phyloP scores from a whole-genome alignment of 108 stramenopile species.

The Cyclostephanos invisitatus region DNA sequence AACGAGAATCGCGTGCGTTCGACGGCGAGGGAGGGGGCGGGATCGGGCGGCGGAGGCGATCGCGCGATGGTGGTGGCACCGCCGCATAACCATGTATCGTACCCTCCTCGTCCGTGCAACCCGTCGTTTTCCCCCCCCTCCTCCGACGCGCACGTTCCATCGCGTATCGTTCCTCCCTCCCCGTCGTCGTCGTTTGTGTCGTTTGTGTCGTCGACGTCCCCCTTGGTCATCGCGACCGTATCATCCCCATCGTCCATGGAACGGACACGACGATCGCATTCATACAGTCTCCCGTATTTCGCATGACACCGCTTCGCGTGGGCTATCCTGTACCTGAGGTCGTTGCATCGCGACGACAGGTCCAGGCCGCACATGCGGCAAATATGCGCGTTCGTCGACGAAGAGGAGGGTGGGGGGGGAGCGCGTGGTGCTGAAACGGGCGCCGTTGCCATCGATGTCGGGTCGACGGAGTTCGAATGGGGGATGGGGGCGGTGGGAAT shows the following conservation, averaged over 20 bases:
- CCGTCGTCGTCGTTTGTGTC: background rate
- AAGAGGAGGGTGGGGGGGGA: too few relatives aligned
- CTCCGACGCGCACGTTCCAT: too few relatives aligned
- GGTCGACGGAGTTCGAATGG: too few relatives aligned
- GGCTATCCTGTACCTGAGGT: slow-evolving; percentile 60
- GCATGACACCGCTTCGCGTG: slow-evolving; percentile 85
- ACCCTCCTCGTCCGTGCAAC: too few relatives aligned
- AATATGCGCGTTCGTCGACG: slow-evolving; percentile 15
- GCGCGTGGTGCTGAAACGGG: too few relatives aligned
- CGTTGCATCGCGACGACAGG: slow-evolving; percentile 45
- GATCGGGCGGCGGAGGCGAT: too few relatives aligned
- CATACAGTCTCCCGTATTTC: slow-evolving; percentile 49
- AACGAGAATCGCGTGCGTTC: slow-evolving; percentile 24
- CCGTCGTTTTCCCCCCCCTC: too few relatives aligned
- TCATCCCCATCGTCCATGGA: background rate
- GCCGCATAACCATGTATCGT: too few relatives aligned
- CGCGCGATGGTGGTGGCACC: too few relatives aligned
- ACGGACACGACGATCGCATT: background rate
- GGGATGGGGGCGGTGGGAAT: too few relatives aligned
- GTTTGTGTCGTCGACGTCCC: too few relatives aligned
- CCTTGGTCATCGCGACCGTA: background rate
- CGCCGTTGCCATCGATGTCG: too few relatives aligned
- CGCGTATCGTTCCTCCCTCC: background rate
- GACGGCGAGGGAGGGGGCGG: background rate
- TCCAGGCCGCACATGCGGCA: slow-evolving; percentile 76